Evolutionary conservation across 2,329 filamentous ascomycete genomes (phyloP), one percentile per base, ranked within the genome.

Genomic region (Calonectria pseudoturangicola): DNA sequence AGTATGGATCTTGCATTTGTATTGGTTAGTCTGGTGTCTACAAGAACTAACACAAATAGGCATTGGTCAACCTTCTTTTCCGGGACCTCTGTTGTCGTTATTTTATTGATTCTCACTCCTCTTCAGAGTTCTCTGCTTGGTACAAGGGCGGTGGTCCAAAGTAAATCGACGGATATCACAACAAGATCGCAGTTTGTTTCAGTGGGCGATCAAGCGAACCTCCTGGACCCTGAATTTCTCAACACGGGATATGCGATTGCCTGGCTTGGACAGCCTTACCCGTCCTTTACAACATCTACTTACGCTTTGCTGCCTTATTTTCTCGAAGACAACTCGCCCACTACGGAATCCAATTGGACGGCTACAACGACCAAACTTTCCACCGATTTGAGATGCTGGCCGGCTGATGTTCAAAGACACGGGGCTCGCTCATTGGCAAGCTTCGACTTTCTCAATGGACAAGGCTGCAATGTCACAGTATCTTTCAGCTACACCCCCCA

Each of bases 101-200:
- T 92, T 0, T 88, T 89, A 3, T 91, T 88, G 88, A 81, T 86
- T 0, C 73, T 92, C 0, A 91, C 90, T 0, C 90, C 90, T 0
- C 75, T 88, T 0, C 89, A 92, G 76, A 86, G 88, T 30, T 87
- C 89, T n/a, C 85, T 92, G 0, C 88, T 92, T 6, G 87, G 88
- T 0, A 84, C 82, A 0, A 77, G 79, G 0, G 77, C 77, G 0
- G 78, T 89, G 0, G 76, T 56, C 0, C 78, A 81, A 2, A 78
- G 73, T 0, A 62, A 76, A 0, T 3, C 30, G 0, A 15, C 72
- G 0, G 25, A 21, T 0, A 70, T 82, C 10, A 4, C 13, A 0
- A 70, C 25, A 0, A 66, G 74, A 1, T 73, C 79, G 0, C 70
- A 70, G 1, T 56, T 84, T 0, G 41, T 78, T 0, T 76, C 82